Base-by-base conservation (phyloP, 192 early-diverging fungal genomes). In the Diversispora epigaea region DNA sequence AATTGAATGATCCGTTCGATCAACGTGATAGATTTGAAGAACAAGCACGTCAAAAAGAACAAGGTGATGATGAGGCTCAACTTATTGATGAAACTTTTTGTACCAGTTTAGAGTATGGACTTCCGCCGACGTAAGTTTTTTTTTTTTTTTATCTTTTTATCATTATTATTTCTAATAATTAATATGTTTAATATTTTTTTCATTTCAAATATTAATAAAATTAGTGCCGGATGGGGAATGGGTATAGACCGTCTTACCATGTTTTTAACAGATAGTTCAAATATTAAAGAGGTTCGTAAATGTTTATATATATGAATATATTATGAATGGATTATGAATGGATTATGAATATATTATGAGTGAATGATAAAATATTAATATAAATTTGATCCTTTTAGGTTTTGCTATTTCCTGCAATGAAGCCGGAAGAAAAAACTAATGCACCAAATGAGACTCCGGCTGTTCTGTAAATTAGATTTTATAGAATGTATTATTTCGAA, bases 1-100 rank as follows among this genome's bases (percentile, higher is more conserved):
- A 99, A 89, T 89, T 99, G 83, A 99, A 99, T 88, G 97, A 99
- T 86, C 97, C 97, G 52, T 96, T 96, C 80, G 97, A 97, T 77
- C 97, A 99, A 85, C 92, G 97, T 72, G 95, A 96, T 81, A 88
- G 96, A 79, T 99, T 99, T 83, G 96, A 89, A 50, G 95, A 97
- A 87, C 97, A 99, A 86, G 97, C 97, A 40, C 83, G 77, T 44
- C 96, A 99, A 80, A 99, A 99, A 90, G 97, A 86, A 71, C 94
- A 93, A 67, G 97, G 97, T 77, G 97, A 99, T 80, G 97, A 99
- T 77, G 97, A 99, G 83, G 97, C 97, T 32, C 97, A 99, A 85
- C 79, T 95, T 78, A 92, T 99, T 76, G 97, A 99, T 76, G 96
- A 99, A 85, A 94, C 90, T 76, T 99, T 98, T 81, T 98, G 96